Conservation (phyloP, 2,329 filamentous ascomycete species). For the Ascosphaera pollenicola region DNA sequence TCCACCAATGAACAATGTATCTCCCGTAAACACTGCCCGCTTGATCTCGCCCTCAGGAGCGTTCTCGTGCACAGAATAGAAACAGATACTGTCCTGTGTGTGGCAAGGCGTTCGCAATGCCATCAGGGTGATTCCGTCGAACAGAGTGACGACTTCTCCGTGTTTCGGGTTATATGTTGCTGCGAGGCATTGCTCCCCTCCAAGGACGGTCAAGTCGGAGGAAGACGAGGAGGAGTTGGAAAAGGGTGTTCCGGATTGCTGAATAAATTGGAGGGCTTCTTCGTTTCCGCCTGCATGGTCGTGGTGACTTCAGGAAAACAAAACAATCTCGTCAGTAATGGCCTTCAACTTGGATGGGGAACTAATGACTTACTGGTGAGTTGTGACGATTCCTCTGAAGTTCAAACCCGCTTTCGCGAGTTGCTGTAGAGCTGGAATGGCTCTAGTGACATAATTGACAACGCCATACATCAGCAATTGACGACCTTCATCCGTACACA, state of each 20-base stretch:
- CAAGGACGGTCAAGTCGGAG: constrained; percentile 45
- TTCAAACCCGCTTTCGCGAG: constrained; percentile 21
- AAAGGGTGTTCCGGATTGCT: neutral
- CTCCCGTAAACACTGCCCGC: constrained; percentile 77
- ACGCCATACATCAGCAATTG: too few relatives aligned
- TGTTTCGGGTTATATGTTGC: constrained; percentile 60
- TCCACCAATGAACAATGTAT: constrained; percentile 86
- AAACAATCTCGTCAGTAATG: neutral
- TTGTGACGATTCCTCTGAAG: constrained; percentile 79
- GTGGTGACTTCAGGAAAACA: constrained; percentile 41
- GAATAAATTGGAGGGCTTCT: constrained; percentile 10
- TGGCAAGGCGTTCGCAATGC: constrained; percentile 94
- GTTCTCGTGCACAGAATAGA: constrained; percentile 57
- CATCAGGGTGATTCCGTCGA: constrained; percentile 55
- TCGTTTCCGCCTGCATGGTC: constrained; percentile 88
- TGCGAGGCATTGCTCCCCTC: constrained; percentile 63
- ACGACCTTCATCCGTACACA: too few relatives aligned
- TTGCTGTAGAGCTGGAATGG: constrained; percentile 17
- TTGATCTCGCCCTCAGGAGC: constrained; percentile 17
- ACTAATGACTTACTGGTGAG: constrained; percentile 54
- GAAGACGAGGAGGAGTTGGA: neutral
- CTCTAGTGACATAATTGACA: constrained; percentile 38
- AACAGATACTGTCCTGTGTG: constrained; percentile 97
- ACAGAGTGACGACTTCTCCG: constrained; percentile 59
- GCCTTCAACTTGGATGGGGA: too few relatives aligned